These are phyloP conservation scores for Ramalina intermedia DNA, from an alignment of 495 filamentous ascomycete species.

Conservation along the genomic window DNA sequence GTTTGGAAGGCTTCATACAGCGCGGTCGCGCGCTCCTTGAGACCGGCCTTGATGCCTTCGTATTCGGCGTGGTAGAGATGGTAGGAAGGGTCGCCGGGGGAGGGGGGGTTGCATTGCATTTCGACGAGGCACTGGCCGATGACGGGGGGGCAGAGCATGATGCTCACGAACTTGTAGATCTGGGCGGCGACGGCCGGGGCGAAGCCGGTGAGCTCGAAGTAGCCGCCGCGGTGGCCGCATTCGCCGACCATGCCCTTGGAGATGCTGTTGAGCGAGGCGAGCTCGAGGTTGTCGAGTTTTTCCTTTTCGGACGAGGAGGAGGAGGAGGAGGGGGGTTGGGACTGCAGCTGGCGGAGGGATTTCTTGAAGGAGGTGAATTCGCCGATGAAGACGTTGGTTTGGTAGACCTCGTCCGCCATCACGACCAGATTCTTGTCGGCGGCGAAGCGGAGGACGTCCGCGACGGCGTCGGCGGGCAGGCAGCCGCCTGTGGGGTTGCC, in stretches of 20 bases:
- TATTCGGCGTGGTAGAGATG: constrained; percentile 75
- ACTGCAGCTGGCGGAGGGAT: constrained; percentile 67
- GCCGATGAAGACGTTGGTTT: constrained; percentile 93
- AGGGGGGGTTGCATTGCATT: constrained; percentile 90
- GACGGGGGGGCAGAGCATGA: constrained; percentile 88
- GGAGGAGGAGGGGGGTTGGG: constrained; percentile 17
- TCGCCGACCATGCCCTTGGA: constrained; percentile 98
- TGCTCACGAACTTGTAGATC: constrained; percentile 97
- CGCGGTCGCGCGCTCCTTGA: constrained; percentile 65
- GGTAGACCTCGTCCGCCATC: constrained; percentile 95
- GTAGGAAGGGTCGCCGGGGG: constrained; percentile 63
- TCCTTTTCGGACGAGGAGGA: constrained; percentile 33
- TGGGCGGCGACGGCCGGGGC: constrained; percentile 72
- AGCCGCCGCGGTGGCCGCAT: constrained; percentile 92
- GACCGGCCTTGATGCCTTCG: constrained; percentile 56
- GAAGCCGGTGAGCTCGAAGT: constrained; percentile 89
- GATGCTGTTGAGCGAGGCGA: constrained; percentile 71
- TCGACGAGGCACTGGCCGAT: constrained; percentile 92
- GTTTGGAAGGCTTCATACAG: constrained; percentile 77
- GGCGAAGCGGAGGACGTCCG: constrained; percentile 68
- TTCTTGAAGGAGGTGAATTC: constrained; percentile 92
- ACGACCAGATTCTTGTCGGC: constrained; percentile 75
- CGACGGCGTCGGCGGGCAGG: constrained; percentile 62
- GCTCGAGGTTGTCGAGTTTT: constrained; percentile 73
- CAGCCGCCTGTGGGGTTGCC: constrained; percentile 93